phyloP scores from a whole-genome alignment of 495 filamentous ascomycete genomes.

The Penicillium nucicola region DNA sequence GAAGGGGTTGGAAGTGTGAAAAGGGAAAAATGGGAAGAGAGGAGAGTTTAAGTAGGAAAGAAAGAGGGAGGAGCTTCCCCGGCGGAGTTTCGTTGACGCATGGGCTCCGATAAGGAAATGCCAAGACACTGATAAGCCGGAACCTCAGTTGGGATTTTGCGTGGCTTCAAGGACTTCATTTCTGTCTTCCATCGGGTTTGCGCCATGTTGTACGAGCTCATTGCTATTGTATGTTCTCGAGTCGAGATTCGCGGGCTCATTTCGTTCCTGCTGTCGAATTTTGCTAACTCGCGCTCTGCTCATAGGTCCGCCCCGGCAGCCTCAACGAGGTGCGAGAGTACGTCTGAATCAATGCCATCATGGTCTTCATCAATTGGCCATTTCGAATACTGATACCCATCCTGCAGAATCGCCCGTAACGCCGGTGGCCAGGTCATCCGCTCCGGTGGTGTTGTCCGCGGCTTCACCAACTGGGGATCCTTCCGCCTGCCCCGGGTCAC shows the following conservation, averaged over 20 bases:
- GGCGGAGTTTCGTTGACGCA: constrained; percentile 18
- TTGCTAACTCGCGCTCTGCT: constrained; percentile 8
- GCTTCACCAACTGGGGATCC: constrained; percentile 89
- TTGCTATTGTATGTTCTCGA: constrained; percentile 73
- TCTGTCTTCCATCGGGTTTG: constrained; percentile 9
- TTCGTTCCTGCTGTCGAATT: neutral
- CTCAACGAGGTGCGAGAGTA: constrained; percentile 94
- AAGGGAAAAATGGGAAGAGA: constrained; percentile 18
- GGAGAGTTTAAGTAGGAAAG: constrained; percentile 27
- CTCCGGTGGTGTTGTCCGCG: constrained; percentile 85
- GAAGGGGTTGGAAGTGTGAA: constrained; percentile 18
- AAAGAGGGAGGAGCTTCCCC: constrained; percentile 24
- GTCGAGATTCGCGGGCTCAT: neutral
- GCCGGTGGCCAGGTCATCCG: constrained; percentile 80
- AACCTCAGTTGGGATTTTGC: constrained; percentile 28
- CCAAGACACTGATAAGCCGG: neutral
- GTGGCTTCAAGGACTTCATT: constrained; percentile 8
- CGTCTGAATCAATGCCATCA: constrained; percentile 22
- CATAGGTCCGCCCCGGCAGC: constrained; percentile 83
- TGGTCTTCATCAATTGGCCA: constrained; percentile 2
- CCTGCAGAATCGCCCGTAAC: constrained; percentile 74
- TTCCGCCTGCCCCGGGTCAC: constrained; percentile 76
- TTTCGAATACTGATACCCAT: constrained; percentile 12
- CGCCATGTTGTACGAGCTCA: constrained; percentile 93
- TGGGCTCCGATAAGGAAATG: constrained; percentile 23